Conservation (phyloP, 352 stramenopile species). For the Salisapilia sapeloensis region DNA sequence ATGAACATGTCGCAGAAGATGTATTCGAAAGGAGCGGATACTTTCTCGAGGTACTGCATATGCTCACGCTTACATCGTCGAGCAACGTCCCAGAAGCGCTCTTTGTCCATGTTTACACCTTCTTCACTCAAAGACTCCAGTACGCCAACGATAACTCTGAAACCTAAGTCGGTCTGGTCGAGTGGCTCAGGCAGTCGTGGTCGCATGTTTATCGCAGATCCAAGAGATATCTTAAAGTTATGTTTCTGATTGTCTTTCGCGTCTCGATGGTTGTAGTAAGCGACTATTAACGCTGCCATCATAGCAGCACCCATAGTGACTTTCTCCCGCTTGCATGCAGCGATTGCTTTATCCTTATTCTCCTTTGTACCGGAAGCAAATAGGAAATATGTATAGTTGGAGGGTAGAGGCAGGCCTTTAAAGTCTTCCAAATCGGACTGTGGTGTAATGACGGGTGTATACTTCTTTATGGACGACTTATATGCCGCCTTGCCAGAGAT, state of each 20-base stretch:
- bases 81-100: conserved; percentile 26
- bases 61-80: conserved; percentile 13
- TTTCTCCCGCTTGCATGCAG: conserved; percentile 16
- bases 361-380: conserved; percentile 15
- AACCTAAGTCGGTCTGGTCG: conserved; percentile 13
- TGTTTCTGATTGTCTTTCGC: conserved; percentile 3
- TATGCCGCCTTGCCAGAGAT: conserved; percentile 6
- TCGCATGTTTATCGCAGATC: conserved; percentile 28
- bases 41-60: no score
- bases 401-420: conserved; percentile 3
- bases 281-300: conserved; percentile 9
- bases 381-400: conserved; percentile 11
- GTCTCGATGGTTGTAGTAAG: conserved; percentile 7
- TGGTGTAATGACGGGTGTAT: conserved; percentile 7
- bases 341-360: conserved; percentile 12
- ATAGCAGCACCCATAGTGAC: conserved; percentile 17
- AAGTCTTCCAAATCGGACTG: conserved; percentile 15
- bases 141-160: conserved; percentile 11
- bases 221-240: conserved; percentile 17
- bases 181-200: conserved; percentile 11
- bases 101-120: conserved; percentile 9
- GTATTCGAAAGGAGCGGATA: no score
- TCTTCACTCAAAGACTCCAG: conserved; percentile 5
- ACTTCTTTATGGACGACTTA: conserved; percentile 2
- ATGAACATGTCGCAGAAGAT: no score